Evolutionary conservation across 306 rosid genomes (phyloP), one percentile per base, ranked within the genome.

Genomic region (Dalbergia cultrata): DNA sequence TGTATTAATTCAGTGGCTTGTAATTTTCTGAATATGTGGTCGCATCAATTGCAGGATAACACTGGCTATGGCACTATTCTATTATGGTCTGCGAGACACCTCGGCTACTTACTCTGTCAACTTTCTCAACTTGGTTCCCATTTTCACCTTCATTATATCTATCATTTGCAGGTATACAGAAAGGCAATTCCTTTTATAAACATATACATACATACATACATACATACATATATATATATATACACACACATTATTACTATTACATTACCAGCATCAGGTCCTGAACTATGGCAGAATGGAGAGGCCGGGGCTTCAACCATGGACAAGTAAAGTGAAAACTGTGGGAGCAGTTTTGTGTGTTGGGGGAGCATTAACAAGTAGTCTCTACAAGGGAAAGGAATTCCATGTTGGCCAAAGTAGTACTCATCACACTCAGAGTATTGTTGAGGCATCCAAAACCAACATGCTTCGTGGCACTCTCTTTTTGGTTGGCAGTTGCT

Each of bases 1-100:
- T 17, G 61, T 8, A 8, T 21, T 21, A 58, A 8, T 43, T 43
- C 47, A 9, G 17, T 34, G 44, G 26, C 26, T 37, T 35, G 19
- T 39, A 59, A 53, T 39, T 31, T 10, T 69, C 8, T 45, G 58
- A 78, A 8, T 8, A 35, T 54, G 31, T 57, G 33, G 49, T 60
- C 8, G 57, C 8, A 14, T 16, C 57, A 16, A 56, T 17, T 63
- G 21, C 85, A 88, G 94, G 78, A 64, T 86, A 47, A 80, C 83
- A 59, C 9, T 70, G 45, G 86, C 91, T 13, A 78, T 84, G 88
- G 83, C 85, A 72, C 8, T 90, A 56, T 84, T 52, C 77, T 88
- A 84, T 43, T 82, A 84, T 65, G 94, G 94, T 14, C 86, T 90
- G 21, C 81, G 87, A 63, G 87, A 88, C 67, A 90, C 90, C 17